A percentile compares a stretch with the other conserved stretches of the same genome.
Evolutionary conservation across 345 rosid species (phyloP).

Genomic region (Gossypium sturtianum): DNA sequence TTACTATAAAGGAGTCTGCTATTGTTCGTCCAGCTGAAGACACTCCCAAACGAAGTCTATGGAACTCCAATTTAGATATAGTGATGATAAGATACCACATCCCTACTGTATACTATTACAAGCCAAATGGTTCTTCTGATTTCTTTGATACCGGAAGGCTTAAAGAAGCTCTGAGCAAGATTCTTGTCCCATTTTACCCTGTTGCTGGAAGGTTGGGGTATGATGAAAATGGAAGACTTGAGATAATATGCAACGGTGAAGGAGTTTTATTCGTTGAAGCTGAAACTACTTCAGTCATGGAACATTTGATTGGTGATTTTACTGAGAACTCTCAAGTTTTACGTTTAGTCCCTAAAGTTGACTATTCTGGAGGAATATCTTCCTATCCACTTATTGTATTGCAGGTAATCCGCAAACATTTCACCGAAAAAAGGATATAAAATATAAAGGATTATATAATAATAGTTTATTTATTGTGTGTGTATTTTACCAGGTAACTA

Average conservation of each 20-base stretch:
- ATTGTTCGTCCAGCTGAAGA: neutral
- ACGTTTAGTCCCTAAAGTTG: neutral
- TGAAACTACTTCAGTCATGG: neutral
- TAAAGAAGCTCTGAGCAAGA: neutral
- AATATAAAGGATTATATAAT: neutral
- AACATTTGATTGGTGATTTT: neutral
- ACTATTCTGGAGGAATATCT: neutral
- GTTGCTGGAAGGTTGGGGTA: neutral
- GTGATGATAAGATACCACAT: neutral
- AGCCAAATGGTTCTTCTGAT: neutral
- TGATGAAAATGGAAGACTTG: neutral
- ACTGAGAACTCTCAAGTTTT: neutral
- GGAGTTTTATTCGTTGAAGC: neutral
- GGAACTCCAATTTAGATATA: neutral
- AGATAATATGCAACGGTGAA: neutral
- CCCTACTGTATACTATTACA: neutral
- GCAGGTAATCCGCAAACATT: neutral
- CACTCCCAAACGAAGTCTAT: neutral
- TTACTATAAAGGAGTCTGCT: neutral
- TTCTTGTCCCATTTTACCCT: neutral
- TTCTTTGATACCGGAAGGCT: neutral
- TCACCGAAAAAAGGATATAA: neutral
- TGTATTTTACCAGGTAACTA: slow-evolving; percentile 17
- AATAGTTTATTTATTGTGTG: neutral
- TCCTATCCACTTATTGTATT: neutral